Evolutionary conservation across 768 basidiomycete genomes (phyloP).

Genomic region (Termitomyces sp.): DNA sequence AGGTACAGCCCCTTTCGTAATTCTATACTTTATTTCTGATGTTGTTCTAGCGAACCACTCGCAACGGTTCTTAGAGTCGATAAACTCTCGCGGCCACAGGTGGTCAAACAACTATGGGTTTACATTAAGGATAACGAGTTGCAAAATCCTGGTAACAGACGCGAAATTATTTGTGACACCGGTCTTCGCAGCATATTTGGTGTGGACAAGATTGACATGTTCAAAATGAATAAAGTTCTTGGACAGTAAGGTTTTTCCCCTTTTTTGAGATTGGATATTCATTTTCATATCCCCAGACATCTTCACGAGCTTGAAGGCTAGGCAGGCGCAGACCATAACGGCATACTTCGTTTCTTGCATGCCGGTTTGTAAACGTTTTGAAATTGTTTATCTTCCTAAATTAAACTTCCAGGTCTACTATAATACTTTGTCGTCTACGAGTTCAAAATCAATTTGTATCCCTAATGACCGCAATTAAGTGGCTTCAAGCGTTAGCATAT

Average conservation of each 20-base stretch:
- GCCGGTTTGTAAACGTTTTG: neutral
- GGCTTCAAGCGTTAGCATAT: neutral
- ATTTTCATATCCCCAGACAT: constrained; percentile 21
- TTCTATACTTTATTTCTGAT: constrained; percentile 7
- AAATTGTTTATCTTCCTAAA: constrained; percentile 7
- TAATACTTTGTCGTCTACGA: neutral
- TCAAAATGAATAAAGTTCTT: constrained; percentile 90
- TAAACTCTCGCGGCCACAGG: constrained; percentile 78
- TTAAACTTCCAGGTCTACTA: constrained; percentile 2
- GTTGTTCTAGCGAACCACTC: constrained; percentile 54
- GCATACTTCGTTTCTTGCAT: neutral
- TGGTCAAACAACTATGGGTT: constrained; percentile 86
- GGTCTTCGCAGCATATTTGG: constrained; percentile 69
- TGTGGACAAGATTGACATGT: constrained; percentile 85
- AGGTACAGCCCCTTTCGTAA: constrained; percentile 37
- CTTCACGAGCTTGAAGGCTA: constrained; percentile 22
- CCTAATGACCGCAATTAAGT: neutral
- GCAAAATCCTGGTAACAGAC: constrained; percentile 81
- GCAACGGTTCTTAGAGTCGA: constrained; percentile 62
- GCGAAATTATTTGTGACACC: constrained; percentile 82
- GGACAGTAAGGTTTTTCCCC: constrained; percentile 49
- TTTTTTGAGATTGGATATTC: neutral
- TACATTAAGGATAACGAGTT: constrained; percentile 78
- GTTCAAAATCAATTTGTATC: neutral
- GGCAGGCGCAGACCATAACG: neutral